These are phyloP conservation scores for Fraxinus latifolia DNA, from an alignment of 305 asterid genomes.

Conservation along the genomic window DNA sequence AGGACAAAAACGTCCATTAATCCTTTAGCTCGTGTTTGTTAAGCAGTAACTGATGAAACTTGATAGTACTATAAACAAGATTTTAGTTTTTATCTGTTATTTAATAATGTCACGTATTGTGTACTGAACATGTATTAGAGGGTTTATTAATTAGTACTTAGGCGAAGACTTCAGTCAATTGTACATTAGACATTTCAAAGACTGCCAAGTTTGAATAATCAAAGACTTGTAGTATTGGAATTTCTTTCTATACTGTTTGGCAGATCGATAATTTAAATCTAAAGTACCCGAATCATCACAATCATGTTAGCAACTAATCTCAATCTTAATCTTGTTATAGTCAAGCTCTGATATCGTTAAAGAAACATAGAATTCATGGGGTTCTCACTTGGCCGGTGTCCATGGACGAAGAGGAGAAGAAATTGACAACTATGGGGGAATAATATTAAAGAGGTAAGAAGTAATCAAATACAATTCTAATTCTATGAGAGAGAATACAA, in stretches of 20 bases:
- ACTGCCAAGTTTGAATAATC: not conserved
- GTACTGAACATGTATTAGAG: not conserved
- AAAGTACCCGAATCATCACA: not conserved
- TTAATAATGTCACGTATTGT: not conserved
- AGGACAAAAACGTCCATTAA: not conserved
- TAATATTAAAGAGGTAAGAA: not conserved
- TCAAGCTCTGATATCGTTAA: not conserved
- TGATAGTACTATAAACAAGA: not conserved
- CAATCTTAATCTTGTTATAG: not conserved
- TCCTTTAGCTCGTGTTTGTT: not conserved
- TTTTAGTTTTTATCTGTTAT: not conserved
- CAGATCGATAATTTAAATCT: not conserved
- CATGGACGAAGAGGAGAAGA: not conserved
- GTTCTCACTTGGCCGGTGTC: not conserved
- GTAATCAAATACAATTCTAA: not conserved
- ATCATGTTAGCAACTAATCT: not conserved
- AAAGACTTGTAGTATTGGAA: not conserved
- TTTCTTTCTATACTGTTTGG: not conserved
- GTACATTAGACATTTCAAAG: not conserved
- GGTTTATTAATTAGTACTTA: not conserved
- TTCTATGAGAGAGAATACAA: not conserved
- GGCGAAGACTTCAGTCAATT: not conserved
- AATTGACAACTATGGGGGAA: not conserved
- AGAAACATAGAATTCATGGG: not conserved
- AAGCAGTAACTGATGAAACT: not conserved